Base-by-base conservation (phyloP, 148 eudicot species). In the Chenopodium album region DNA sequence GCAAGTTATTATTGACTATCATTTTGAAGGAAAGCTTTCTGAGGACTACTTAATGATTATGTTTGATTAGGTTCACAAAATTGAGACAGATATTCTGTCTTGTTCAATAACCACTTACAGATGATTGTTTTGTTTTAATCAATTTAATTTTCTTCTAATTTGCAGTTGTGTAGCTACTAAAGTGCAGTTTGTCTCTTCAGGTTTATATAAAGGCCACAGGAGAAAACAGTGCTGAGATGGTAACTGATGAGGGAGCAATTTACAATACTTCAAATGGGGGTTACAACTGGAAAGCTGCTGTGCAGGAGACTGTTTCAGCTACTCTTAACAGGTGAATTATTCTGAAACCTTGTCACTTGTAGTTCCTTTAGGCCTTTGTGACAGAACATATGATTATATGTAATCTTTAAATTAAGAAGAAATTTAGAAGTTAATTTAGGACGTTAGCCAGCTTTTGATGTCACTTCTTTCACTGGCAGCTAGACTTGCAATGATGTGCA, bases 231-330 rank as follows among this genome's bases (percentile, higher is more conserved):
- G 97, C 99, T 47, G 99, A 96, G 86, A 92, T 96, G 99, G 99
- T 96, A 28, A 96, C 99, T 31, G 99, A 96, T 78, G 88, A 94
- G 87, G 99, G 99, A 72, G 99, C 99, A 75, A 92, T 96, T 79
- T 96, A 96, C 86, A 87, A 91, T 70, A 94, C 99, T 88, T 88
- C 98, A 70, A 96, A 96, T 84, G 93, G 85, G 84, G 99, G 99
- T 82, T 96, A 96, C 89, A 96, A 96, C 86, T 96, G 99, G 99
- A 94, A 80, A 82, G 99, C 99, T 86, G 91, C 98, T 84, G 91
- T 96, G 47, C 99, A 94, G 87, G 99, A 96, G 85, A 94, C 97
- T 79, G 99, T 96, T 78, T 96, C 99, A 59, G 99, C 99, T 83
- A 96, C 99, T 86, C 92, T 96, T 78, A 96, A 96, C 87, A 90